These are phyloP conservation scores for Ensete glaucum DNA, from an alignment of 176 grass and related monocot species.

Conservation along the genomic window DNA sequence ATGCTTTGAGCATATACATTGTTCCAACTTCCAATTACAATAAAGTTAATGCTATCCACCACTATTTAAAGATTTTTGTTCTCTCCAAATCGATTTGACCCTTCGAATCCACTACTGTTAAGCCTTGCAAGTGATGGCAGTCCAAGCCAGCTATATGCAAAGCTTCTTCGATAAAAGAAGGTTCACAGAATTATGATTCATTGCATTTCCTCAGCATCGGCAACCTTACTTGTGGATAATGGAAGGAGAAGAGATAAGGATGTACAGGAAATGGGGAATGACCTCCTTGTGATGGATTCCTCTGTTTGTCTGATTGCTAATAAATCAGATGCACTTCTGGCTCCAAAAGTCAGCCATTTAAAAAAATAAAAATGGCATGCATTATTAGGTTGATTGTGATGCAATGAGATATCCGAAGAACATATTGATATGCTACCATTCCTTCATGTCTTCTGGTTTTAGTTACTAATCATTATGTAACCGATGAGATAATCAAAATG, in stretches of 20 bases:
- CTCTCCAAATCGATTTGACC: background rate
- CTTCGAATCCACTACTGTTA: background rate
- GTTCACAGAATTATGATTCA: background rate
- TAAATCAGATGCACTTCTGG: too few relatives aligned
- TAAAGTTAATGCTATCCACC: background rate
- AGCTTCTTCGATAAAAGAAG: background rate
- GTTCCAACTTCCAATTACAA: background rate
- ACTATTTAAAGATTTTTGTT: background rate
- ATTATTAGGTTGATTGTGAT: too few relatives aligned
- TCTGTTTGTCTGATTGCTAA: too few relatives aligned
- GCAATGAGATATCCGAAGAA: too few relatives aligned
- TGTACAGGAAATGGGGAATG: too few relatives aligned
- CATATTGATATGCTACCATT: too few relatives aligned
- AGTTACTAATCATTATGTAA: too few relatives aligned
- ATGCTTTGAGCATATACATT: conserved; percentile 9
- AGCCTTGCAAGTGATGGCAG: background rate
- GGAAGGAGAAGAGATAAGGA: background rate
- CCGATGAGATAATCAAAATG: too few relatives aligned
- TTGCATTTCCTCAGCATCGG: background rate
- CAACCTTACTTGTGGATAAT: background rate
- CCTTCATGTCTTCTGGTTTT: too few relatives aligned
- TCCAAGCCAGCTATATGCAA: background rate
- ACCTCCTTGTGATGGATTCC: too few relatives aligned
- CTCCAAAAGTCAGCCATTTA: too few relatives aligned
- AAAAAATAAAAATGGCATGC: too few relatives aligned